Evolutionary conservation across 805 yeast genomes (phyloP), one percentile per base, ranked within the genome.

Genomic region (Candida patagonica): DNA sequence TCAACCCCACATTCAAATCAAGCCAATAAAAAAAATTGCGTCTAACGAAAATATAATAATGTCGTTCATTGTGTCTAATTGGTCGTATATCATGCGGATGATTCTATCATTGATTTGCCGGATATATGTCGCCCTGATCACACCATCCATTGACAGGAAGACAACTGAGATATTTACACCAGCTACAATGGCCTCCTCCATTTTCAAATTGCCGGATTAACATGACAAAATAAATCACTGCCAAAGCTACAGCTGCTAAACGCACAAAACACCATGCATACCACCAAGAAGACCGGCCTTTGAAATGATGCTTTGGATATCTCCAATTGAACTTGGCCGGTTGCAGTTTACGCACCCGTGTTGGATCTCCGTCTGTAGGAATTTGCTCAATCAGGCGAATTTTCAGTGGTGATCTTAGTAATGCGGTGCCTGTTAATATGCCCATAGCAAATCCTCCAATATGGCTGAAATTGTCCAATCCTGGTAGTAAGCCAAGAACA

Each of bases 101-200:
- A n/a, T n/a, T n/a, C n/a, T n/a, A n/a, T n/a, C n/a, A n/a, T n/a
- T n/a, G n/a, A n/a, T n/a, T n/a, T 25, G 27, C 10, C 27, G n/a
- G 27, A 25, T 29, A 10, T 31, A 51, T 50, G 32, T 52, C 35
- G n/a, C 78, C 78, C 22, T 55, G 50, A 35, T 70, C 76, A 54
- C 86, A 80, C 86, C 86, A 80, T 22, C 74, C 78, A 44, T 75
- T 67, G 3, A 80, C 80, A 0, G 86, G 86, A 10, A 80, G 53
- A 51, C 88, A 80, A 48, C 75, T 76, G 49, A 80, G 63, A 52
- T 80, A 80, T 53, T 77, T 78, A 62, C 88, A 80, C 88, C 88
- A 80, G 12, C 63, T 54, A 55, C 88, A 80, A 42, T 65, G 57
- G 5, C 66, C 68, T 13, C 40, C 40, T 9, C 71, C 71, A 6